A percentile compares a stretch with the other conserved stretches of the same genome.
phyloP scores from a whole-genome alignment of 2,329 filamentous ascomycete species.

The Cytospora chrysosperma region DNA sequence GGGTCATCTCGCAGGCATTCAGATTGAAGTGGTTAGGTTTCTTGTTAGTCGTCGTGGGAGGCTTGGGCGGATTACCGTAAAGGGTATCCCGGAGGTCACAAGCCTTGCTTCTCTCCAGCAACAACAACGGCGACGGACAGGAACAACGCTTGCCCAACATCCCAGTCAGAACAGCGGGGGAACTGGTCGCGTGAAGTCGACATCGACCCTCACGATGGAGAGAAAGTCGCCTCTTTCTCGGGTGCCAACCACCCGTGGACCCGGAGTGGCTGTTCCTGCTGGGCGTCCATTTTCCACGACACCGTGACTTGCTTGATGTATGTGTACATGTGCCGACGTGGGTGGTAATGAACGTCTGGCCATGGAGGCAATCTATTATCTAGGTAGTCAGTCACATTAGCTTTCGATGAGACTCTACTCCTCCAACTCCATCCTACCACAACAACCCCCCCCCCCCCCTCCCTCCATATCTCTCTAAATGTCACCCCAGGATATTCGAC shows the following conservation, averaged over 20 bases:
- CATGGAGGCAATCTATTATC: not conserved
- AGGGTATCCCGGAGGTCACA: constrained; percentile 14
- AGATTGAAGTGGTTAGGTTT: no score
- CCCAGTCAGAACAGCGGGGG: not conserved
- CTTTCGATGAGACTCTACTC: not conserved
- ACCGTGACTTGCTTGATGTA: not conserved
- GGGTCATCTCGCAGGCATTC: not conserved
- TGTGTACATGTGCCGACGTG: not conserved
- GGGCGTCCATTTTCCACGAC: not conserved
- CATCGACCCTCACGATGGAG: not conserved
- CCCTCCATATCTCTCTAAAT: no score
- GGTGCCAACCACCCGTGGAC: not conserved
- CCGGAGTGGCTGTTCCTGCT: not conserved
- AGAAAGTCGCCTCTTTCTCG: not conserved
- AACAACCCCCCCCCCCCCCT: not conserved
- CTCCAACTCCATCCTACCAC: no score
- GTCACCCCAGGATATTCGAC: not conserved
- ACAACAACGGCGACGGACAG: no score
- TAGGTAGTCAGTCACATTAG: not conserved
- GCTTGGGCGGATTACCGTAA: constrained; percentile 14
- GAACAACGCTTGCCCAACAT: no score
- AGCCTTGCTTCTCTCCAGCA: not conserved
- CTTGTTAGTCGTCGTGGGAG: not conserved
- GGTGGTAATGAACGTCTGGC: not conserved
- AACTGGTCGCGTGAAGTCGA: not conserved